Conservation (phyloP, 768 basidiomycete genomes). For the Lanmaoa rubissima region DNA sequence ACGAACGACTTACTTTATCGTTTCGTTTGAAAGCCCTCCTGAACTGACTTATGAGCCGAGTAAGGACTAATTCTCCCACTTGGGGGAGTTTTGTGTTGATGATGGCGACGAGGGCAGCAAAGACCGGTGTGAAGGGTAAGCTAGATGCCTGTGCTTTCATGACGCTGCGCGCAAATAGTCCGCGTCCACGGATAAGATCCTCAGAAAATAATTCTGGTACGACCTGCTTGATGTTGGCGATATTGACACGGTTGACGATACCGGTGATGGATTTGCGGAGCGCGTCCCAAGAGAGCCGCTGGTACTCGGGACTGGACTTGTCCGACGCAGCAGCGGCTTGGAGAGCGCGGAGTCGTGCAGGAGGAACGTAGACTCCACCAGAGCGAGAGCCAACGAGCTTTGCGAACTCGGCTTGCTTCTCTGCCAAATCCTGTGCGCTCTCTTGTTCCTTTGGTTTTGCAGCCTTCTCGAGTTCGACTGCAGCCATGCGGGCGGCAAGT, state of each 20-base stretch:
- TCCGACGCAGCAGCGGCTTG: slow-evolving; percentile 80
- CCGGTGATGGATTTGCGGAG: slow-evolving; percentile 96
- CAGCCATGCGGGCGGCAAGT: slow-evolving; percentile 67
- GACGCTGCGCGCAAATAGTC: slow-evolving; percentile 88
- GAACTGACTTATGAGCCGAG: slow-evolving; percentile 92
- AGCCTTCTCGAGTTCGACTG: slow-evolving; percentile 61
- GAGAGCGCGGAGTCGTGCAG: slow-evolving; percentile 87
- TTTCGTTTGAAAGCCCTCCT: slow-evolving; percentile 93
- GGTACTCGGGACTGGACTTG: slow-evolving; percentile 86
- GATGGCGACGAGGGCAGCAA: slow-evolving; percentile 90
- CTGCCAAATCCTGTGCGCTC: slow-evolving; percentile 47
- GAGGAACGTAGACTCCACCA: slow-evolving; percentile 96
- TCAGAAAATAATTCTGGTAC: slow-evolving; percentile 90
- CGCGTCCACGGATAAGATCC: slow-evolving; percentile 90
- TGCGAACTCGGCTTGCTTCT: slow-evolving; percentile 84
- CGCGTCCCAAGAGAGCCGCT: slow-evolving; percentile 96
- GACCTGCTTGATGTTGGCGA: slow-evolving; percentile 92
- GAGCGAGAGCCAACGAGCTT: slow-evolving; percentile 80
- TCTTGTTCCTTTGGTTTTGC: slow-evolving; percentile 51
- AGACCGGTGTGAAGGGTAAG: slow-evolving; percentile 96
- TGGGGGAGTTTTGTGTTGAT: slow-evolving; percentile 97
- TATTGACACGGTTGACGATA: slow-evolving; percentile 99
- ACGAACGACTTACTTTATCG: slow-evolving; percentile 73
- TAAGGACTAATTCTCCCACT: slow-evolving; percentile 89
- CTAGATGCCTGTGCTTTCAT: slow-evolving; percentile 99